Evolutionary conservation across 2,329 filamentous ascomycete genomes (phyloP).

Genomic region (Sarocladium oryzae): DNA sequence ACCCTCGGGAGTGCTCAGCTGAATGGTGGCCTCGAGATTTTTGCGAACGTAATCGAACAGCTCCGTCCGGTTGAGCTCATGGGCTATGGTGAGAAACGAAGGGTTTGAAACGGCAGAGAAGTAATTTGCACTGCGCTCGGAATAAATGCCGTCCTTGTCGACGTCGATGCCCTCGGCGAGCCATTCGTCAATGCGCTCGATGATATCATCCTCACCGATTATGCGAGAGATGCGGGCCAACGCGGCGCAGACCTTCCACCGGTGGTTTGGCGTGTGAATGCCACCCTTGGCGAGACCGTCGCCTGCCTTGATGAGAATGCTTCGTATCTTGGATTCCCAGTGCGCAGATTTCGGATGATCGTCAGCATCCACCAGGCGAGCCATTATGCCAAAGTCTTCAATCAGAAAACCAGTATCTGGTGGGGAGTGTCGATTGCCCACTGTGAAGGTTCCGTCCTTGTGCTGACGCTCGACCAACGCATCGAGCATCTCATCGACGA

Average conservation of each 20-base stretch:
- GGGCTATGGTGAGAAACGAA: conserved; percentile 14
- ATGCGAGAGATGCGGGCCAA: conserved; percentile 15
- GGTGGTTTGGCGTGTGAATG: conserved; percentile 16
- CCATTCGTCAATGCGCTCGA: conserved; percentile 15
- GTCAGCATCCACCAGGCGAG: conserved; percentile 14
- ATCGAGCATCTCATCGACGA: conserved; percentile 16
- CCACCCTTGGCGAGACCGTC: conserved; percentile 14
- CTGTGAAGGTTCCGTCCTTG: conserved; percentile 14
- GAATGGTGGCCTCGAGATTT: conserved; percentile 16
- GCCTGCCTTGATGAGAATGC: conserved; percentile 14
- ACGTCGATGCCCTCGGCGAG: conserved; percentile 16
- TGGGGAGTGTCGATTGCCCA: conserved; percentile 16
- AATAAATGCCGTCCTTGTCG: conserved; percentile 17
- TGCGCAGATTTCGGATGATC: conserved; percentile 11
- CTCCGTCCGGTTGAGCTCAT: conserved; percentile 14
- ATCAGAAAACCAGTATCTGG: conserved; percentile 17
- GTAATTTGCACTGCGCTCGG: conserved; percentile 16
- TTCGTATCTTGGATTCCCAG: conserved; percentile 13
- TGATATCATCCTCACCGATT: conserved; percentile 2
- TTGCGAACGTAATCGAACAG: conserved; percentile 13
- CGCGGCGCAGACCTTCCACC: conserved; percentile 16
- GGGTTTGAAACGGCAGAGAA: conserved; percentile 16
- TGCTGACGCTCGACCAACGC: conserved; percentile 12
- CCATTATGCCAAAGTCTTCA: conserved; percentile 17
- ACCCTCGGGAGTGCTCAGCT: conserved; percentile 13